Evolutionary conservation across 306 rosid species (phyloP).

Genomic region (Acacia melanoxylon): DNA sequence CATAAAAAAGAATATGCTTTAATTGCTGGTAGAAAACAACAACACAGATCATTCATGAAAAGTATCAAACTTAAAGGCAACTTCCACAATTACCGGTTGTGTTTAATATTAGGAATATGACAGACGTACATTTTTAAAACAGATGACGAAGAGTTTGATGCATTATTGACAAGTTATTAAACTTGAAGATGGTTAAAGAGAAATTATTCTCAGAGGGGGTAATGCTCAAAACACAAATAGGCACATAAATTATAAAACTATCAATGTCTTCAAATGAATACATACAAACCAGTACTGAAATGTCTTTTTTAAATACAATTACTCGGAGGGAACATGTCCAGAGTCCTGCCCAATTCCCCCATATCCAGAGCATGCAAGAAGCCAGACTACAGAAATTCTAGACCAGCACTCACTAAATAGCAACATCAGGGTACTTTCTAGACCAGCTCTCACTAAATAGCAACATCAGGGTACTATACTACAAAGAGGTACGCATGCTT

Average conservation of each 20-base stretch:
- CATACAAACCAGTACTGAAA: background rate
- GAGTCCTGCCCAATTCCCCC: background rate
- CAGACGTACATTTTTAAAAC: background rate
- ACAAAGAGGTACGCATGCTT: background rate
- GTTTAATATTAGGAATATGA: slow-evolving; percentile 11
- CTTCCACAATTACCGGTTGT: slow-evolving; percentile 1
- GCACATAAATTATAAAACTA: background rate
- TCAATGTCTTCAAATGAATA: slow-evolving; percentile 1
- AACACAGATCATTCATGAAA: slow-evolving; percentile 26
- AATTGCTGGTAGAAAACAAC: slow-evolving; percentile 26
- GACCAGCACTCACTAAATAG: no score
- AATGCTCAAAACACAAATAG: background rate
- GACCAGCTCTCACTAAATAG: background rate
- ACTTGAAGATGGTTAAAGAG: background rate
- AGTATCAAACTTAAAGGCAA: background rate
- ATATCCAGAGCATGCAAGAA: background rate
- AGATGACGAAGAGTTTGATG: background rate
- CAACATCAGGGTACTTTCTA: no score
- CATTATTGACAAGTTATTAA: slow-evolving; percentile 1
- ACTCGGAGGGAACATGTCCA: background rate
- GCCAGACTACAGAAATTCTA: background rate
- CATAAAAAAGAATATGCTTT: slow-evolving; percentile 18
- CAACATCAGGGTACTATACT: background rate
- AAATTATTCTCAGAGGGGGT: slow-evolving; percentile 9
- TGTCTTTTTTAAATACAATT: background rate